phyloP scores from a whole-genome alignment of 164 flowering plant genomes.

The Malania oleifera region DNA sequence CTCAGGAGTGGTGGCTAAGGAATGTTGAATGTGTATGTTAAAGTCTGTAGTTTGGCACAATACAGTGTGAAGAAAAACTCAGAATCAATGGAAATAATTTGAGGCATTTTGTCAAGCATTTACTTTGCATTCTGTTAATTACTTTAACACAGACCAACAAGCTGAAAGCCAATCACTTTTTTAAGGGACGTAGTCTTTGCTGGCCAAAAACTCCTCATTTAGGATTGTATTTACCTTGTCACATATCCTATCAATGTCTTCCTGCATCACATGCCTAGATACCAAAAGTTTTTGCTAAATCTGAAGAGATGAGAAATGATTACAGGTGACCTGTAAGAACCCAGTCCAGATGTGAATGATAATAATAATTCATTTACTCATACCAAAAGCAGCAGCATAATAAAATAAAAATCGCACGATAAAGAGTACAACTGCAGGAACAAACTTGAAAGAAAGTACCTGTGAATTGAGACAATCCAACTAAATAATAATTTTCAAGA shows the following conservation, averaged over 20 bases:
- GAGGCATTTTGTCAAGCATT: too few species aligned
- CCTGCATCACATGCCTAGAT: slow-evolving; percentile 62
- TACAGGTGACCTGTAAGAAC: slow-evolving; percentile 61
- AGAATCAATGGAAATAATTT: too few species aligned
- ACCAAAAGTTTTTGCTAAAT: slow-evolving; percentile 79
- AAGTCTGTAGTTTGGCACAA: too few species aligned
- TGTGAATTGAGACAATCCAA: too few species aligned
- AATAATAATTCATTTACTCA: not conserved
- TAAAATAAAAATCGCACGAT: too few species aligned
- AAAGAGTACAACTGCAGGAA: not conserved
- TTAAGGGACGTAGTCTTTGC: slow-evolving; percentile 80
- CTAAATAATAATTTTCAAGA: not conserved
- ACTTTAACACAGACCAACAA: slow-evolving; percentile 85
- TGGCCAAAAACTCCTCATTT: slow-evolving; percentile 76
- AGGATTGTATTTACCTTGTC: slow-evolving; percentile 71
- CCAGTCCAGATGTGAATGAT: slow-evolving; percentile 6
- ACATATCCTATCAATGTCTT: slow-evolving; percentile 61
- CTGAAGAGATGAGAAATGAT: slow-evolving; percentile 80
- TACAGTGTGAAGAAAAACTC: too few species aligned
- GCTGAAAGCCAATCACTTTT: slow-evolving; percentile 97
- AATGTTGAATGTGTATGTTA: too few species aligned
- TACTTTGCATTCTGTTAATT: too few species aligned
- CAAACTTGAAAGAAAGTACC: not conserved
- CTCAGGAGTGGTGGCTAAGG: too few species aligned
- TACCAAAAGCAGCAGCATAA: not conserved